Base-by-base conservation (phyloP, 306 rosid genomes). In the Phaseolus lunatus region DNA sequence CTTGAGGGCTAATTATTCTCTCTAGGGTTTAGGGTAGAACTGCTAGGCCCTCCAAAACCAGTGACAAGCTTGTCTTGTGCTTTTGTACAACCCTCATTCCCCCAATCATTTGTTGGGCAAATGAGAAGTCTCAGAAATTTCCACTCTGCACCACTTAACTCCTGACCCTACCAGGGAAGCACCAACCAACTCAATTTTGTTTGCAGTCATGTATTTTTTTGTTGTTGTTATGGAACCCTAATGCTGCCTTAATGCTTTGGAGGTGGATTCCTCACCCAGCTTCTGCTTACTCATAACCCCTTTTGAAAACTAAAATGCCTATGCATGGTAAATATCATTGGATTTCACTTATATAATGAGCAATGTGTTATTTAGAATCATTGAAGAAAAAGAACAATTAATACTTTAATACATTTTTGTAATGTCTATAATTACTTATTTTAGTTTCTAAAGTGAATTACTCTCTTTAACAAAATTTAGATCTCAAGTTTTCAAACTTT, bases 71-170 rank as follows among this genome's bases (percentile, higher is more conserved):
- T 73, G 79, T 73, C 61, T 24, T 52, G 57, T 48, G 47, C 59
- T 47, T 59, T 58, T 81, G 72, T 57, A 13, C 7, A 24, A 68
- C 77, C 56, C 49, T 75, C 72, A 56, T 80, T 67, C 39, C 16
- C 66, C 47, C n/a, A 35, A 74, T 73, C 79, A 80, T 73, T 61
- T 39, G 53, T 61, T 15, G 27, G 39, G 50, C 67, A 48, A 80
- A 26, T 41, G 22, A 2, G 24, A 20, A 67, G 58, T 72, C 26
- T 49, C 23, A 16, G 12, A 73, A 52, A 15, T 27, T 67, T 3
- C 0, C 45, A 72, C 66, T 48, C 20, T 45, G 9, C 53, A 44
- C 76, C 33, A 26, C 24, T 66, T 43, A 37, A 12, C 72, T n/a
- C 31, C 15, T 24, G 75, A 24, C 14, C 68, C 81, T 66, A 53